Base-by-base conservation (phyloP, 495 filamentous ascomycete genomes). In the Glarea lozoyensis region DNA sequence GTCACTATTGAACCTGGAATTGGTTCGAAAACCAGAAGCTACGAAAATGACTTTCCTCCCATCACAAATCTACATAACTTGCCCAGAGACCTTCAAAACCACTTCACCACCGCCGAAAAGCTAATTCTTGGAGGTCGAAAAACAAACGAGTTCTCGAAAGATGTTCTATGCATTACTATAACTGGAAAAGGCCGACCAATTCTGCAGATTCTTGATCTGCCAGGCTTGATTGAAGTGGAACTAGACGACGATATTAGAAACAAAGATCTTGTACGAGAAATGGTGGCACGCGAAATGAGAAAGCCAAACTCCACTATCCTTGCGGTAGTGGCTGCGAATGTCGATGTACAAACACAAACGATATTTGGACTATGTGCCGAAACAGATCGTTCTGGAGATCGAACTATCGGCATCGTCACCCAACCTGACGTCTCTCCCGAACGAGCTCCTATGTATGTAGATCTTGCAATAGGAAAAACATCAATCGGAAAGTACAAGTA, bases 191-290 rank as follows among this genome's bases (percentile, higher is more conserved):
- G 60, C 11, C 58, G 54, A 24, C 67, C 70, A 19, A 63, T 76
- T 36, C 54, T 78, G 12, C 75, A 71, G 0, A 58, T 78, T n/a
- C 70, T 77, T 17, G 72, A 77, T 44, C 60, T 78, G 1, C 75
- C 72, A 6, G 69, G 71, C n/a, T 46, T 77, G 3, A 68, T 74
- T 10, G 60, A 68, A 24, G 58, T 62, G 0, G 61, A 64, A 38
- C 65, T 58, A 39, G 50, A 67, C 13, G 64, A 70, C 37, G 60
- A 61, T 2, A 52, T 49, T 2, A 66, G 71, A 36, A 60, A 66
- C 13, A 23, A 6, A 13, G 37, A 60, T 5, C 35, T 73, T 0
- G 67, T 74, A 15, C 52, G 60, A 20, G 54, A 66, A 6, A 44
- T 76, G 1, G 67, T 73, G 0, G 34, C 63, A n/a, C 44, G 49